These are phyloP conservation scores for Leccinum boreale DNA, from an alignment of 768 basidiomycete genomes.

Conservation along the genomic window DNA sequence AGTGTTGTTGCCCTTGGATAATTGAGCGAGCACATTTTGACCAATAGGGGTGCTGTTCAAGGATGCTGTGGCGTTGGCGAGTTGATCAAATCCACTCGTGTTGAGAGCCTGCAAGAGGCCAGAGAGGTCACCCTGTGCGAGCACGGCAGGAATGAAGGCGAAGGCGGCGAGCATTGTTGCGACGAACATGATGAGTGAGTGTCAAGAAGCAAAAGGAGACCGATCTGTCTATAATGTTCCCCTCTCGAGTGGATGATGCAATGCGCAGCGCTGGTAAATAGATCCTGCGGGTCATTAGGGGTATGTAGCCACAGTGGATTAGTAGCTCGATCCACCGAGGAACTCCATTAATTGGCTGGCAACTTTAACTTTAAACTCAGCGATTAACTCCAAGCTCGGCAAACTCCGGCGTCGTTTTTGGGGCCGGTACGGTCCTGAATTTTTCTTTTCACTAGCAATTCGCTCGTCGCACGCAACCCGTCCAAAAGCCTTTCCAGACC, in stretches of 20 bases:
- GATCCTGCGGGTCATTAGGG: not conserved
- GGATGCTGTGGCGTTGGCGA: slow-evolving; percentile 37
- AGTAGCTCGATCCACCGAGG: not conserved
- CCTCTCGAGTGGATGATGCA: slow-evolving; percentile 17
- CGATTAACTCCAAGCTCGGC: slow-evolving; percentile 10
- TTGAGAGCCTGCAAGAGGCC: slow-evolving; percentile 39
- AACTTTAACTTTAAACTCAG: not conserved
- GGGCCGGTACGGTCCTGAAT: not conserved
- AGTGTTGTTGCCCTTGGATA: slow-evolving; percentile 45
- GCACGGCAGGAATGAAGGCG: slow-evolving; percentile 25
- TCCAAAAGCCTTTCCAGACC: not conserved
- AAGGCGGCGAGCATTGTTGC: slow-evolving; percentile 7
- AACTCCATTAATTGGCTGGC: not conserved
- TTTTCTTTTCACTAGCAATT: not conserved
- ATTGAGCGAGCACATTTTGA: slow-evolving; percentile 38
- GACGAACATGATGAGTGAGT: slow-evolving; percentile 19
- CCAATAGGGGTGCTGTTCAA: slow-evolving; percentile 47
- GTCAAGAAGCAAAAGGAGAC: not conserved
- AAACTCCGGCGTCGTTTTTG: slow-evolving; percentile 7
- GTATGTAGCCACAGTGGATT: not conserved
- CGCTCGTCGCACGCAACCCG: not conserved
- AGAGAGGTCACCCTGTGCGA: slow-evolving; percentile 32
- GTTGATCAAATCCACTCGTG: slow-evolving; percentile 37
- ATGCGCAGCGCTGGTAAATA: slow-evolving; percentile 19
- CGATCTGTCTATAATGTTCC: not conserved